Evolutionary conservation across 1,284 basidiomycete species (phyloP).

Genomic region (Peniophora sp.): DNA sequence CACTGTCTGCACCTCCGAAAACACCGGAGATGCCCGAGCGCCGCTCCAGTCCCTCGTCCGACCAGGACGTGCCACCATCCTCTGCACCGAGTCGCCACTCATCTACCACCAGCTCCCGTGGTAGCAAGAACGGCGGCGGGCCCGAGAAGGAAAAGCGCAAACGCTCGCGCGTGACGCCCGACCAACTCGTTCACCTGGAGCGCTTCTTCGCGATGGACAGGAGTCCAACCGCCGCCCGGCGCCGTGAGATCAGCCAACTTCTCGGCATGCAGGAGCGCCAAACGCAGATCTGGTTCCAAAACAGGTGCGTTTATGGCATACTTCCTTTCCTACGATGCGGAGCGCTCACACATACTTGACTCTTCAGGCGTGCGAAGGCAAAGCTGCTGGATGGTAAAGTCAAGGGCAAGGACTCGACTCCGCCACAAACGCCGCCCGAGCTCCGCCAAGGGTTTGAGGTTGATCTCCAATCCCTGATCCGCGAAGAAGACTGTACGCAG

Average conservation of each 20-base stretch:
- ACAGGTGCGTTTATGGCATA: conserved; percentile 42
- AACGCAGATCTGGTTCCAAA: conserved; percentile 85
- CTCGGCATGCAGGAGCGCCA: conserved; percentile 81
- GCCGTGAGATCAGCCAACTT: conserved; percentile 64
- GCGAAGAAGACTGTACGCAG: conserved; percentile 62
- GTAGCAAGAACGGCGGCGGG: conserved; percentile 2
- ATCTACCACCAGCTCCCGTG: conserved; percentile 12
- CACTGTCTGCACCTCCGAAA: conserved; percentile 5
- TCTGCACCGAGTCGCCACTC: conserved; percentile 10
- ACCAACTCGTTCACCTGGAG: conserved; percentile 68
- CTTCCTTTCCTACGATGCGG: background rate
- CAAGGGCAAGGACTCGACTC: conserved; percentile 32
- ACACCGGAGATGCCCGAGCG: background rate
- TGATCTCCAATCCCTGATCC: conserved; percentile 56
- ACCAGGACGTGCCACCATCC: conserved; percentile 1
- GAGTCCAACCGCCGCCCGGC: conserved; percentile 59
- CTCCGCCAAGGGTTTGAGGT: conserved; percentile 45
- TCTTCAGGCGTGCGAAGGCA: conserved; percentile 68
- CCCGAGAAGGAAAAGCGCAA: conserved; percentile 58
- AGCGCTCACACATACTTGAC: background rate
- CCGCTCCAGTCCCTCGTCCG: background rate
- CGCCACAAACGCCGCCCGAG: conserved; percentile 45
- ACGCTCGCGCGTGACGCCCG: conserved; percentile 67
- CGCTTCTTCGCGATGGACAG: conserved; percentile 59
- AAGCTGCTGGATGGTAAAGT: conserved; percentile 59